Percentiles rank a stretch among this genome's conserved stretches.
These are phyloP conservation scores for Spatholobus suberectus DNA, from an alignment of 306 rosid genomes.

Conservation along the genomic window DNA sequence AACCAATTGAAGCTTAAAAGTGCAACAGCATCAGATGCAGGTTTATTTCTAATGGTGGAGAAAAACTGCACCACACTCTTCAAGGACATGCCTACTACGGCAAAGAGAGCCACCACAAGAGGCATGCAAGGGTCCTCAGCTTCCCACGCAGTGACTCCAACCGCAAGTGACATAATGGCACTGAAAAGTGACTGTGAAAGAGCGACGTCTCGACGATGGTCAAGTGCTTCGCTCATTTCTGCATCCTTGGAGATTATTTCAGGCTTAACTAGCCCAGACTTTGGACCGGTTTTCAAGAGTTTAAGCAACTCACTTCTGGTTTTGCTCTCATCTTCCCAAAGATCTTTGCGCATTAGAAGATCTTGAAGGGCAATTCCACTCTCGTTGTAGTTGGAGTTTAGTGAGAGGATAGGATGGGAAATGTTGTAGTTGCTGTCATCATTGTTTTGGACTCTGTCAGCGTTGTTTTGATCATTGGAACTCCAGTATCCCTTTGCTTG, in stretches of 20 bases:
- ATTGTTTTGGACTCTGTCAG: conserved; percentile 33
- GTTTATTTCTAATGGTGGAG: conserved; percentile 65
- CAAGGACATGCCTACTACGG: conserved; percentile 80
- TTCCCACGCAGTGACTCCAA: conserved; percentile 73
- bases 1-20: conserved; percentile 90
- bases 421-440: conserved; percentile 33
- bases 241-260: conserved; percentile 39
- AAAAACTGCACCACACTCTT: conserved; percentile 79
- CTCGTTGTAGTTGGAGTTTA: conserved; percentile 52
- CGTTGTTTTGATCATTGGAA: conserved; percentile 46
- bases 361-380: conserved; percentile 53
- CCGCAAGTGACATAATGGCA: conserved; percentile 67
- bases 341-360: conserved; percentile 46
- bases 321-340: conserved; percentile 48
- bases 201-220: conserved; percentile 58
- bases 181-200: conserved; percentile 74
- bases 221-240: conserved; percentile 27
- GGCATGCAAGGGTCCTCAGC: conserved; percentile 85
- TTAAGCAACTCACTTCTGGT: conserved; percentile 48
- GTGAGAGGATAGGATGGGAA: conserved; percentile 41
- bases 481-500: conserved; percentile 63
- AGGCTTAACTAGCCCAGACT: conserved; percentile 26
- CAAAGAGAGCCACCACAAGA: conserved; percentile 77
- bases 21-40: conserved; percentile 78
- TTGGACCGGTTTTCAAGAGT: conserved; percentile 47